Conservation (phyloP, 2,329 filamentous ascomycete species). For the Phialocephala subalpina region DNA sequence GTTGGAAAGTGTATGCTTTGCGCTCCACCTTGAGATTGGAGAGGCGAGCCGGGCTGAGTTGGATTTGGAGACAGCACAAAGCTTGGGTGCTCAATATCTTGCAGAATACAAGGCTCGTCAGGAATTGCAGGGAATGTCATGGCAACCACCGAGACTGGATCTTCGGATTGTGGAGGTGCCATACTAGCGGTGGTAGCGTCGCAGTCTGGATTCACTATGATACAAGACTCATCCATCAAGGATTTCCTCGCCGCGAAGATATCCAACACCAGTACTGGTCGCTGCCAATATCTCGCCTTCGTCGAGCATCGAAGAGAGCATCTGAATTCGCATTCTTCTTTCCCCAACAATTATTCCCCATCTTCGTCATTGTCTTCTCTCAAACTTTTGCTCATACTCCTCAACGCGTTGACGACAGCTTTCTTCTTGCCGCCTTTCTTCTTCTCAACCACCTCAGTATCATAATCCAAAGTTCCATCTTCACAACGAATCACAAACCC, state of each 20-base stretch:
- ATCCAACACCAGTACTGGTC: not conserved
- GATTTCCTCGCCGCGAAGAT: not conserved
- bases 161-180: not conserved
- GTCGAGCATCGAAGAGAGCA: too few relatives aligned
- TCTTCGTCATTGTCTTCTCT: not conserved
- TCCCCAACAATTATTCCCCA: not conserved
- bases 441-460: constrained; percentile 12
- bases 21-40: not conserved
- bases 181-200: not conserved
- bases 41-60: not conserved
- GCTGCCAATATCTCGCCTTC: too few relatives aligned
- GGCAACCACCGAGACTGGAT: not conserved
- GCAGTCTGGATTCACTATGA: not conserved
- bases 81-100: not conserved
- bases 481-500: constrained; percentile 18
- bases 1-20: not conserved
- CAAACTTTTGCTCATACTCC: not conserved
- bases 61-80: not conserved
- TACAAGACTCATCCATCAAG: not conserved
- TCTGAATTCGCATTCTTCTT: not conserved
- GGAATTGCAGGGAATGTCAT: not conserved
- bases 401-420: not conserved
- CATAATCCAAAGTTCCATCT: constrained; percentile 25
- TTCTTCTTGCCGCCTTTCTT: not conserved
- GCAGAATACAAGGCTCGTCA: not conserved